These are phyloP conservation scores for Neopestalotiopsis sp. DNA, from an alignment of 2,329 filamentous ascomycete genomes.

Conservation along the genomic window DNA sequence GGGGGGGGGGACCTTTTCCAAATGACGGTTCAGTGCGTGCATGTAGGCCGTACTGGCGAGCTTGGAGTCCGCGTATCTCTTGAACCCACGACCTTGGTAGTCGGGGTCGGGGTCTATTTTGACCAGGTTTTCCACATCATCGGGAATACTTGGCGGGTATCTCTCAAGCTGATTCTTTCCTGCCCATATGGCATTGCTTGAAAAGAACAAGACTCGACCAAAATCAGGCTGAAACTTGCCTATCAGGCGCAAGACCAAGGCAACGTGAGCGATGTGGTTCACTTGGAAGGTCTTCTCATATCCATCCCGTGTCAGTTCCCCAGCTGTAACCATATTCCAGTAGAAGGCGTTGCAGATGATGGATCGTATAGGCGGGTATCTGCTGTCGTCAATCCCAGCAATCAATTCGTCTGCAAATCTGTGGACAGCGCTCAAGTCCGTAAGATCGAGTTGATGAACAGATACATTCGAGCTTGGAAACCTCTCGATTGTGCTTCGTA, in stretches of 20 bases:
- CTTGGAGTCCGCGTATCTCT: conserved; percentile 7
- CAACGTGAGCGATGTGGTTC: conserved; percentile 1
- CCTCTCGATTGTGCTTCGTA: neutral
- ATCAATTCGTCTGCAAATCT: neutral
- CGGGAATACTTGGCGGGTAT: conserved; percentile 2
- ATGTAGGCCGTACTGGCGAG: conserved; percentile 16
- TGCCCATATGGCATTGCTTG: conserved; percentile 5
- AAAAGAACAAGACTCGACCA: neutral
- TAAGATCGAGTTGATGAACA: neutral
- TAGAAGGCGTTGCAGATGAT: neutral
- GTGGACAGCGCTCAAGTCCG: neutral
- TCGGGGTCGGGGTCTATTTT: neutral
- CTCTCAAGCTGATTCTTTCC: conserved; percentile 11
- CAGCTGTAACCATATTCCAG: neutral
- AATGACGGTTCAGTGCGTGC: conserved; percentile 19
- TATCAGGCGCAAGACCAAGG: conserved; percentile 1
- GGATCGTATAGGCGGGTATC: neutral
- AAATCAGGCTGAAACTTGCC: neutral
- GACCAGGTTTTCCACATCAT: conserved; percentile 2
- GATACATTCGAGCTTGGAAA: neutral
- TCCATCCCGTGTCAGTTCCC: neutral
- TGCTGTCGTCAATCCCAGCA: neutral
- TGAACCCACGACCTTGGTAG: conserved; percentile 10
- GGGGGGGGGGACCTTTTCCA: conserved; percentile 14
- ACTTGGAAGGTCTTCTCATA: conserved; percentile 10